phyloP scores from a whole-genome alignment of 2,329 filamentous ascomycete species.

The Penicillium capsulatum region DNA sequence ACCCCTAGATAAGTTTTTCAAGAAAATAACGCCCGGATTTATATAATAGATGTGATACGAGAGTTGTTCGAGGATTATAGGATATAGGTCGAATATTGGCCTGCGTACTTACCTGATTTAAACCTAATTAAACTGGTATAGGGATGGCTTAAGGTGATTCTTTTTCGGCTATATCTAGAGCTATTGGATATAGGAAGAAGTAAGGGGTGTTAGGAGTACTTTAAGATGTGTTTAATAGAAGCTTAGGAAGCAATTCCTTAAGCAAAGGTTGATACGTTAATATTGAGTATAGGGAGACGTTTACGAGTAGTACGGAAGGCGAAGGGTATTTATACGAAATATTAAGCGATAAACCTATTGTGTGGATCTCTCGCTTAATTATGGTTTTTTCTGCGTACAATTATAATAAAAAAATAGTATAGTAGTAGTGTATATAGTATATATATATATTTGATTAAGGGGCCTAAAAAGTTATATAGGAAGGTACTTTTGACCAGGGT shows the following conservation, averaged over 20 bases:
- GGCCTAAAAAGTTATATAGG: too few species aligned
- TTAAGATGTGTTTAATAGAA: background rate
- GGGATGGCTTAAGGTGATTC: background rate
- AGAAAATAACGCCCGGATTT: slow-evolving; percentile 1
- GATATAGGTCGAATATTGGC: slow-evolving; percentile 3
- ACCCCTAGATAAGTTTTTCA: background rate
- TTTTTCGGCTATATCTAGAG: slow-evolving; percentile 2
- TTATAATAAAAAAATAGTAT: too few species aligned
- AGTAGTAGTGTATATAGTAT: too few species aligned
- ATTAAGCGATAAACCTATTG: background rate
- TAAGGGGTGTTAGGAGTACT: background rate
- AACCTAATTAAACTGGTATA: slow-evolving; percentile 3
- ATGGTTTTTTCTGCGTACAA: too few species aligned
- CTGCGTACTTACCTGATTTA: slow-evolving; percentile 3
- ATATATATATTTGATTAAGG: too few species aligned
- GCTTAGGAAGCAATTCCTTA: background rate
- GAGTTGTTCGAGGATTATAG: slow-evolving; percentile 2
- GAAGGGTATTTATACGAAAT: background rate
- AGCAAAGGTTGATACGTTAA: background rate
- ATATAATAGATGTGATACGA: background rate
- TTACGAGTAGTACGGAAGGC: background rate
- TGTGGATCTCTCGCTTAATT: too few species aligned
- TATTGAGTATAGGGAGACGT: background rate
- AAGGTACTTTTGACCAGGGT: too few species aligned
- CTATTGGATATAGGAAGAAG: background rate